These are phyloP conservation scores for Hygrophorus pudorinus DNA, from an alignment of 768 basidiomycete genomes.

Conservation along the genomic window DNA sequence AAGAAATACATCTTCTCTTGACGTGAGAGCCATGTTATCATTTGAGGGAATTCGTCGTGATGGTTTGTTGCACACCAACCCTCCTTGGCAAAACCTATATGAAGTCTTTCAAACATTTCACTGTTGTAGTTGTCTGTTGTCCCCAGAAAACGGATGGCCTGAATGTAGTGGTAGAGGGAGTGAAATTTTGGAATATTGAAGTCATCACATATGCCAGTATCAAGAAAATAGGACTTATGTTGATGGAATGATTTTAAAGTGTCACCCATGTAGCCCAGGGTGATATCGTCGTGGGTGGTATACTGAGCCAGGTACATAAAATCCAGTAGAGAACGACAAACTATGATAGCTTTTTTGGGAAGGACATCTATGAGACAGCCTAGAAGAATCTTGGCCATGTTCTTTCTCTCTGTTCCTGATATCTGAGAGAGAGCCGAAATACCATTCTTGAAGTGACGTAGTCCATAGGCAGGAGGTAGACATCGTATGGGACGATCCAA, in stretches of 20 bases:
- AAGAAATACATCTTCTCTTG: conserved; percentile 24
- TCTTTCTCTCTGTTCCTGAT: no score
- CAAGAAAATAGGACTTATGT: conserved; percentile 18
- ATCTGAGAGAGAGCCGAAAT: no score
- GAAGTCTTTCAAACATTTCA: conserved; percentile 7
- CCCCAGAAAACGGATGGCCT: conserved; percentile 6
- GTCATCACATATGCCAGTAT: conserved; percentile 13
- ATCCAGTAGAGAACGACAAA: conserved; percentile 15
- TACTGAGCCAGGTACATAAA: conserved; percentile 15
- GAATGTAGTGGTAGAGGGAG: conserved; percentile 15
- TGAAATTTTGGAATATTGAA: conserved; percentile 29
- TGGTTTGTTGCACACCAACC: conserved; percentile 16
- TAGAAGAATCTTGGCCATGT: no score
- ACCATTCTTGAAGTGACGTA: no score
- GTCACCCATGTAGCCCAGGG: conserved; percentile 11
- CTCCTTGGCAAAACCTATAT: conserved; percentile 20
- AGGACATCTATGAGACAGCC: no score
- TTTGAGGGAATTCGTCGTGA: conserved; percentile 25
- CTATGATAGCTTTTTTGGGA: no score
- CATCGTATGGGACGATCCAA: no score
- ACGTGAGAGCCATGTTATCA: conserved; percentile 27
- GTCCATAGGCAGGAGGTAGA: no score
- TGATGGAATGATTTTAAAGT: conserved; percentile 16
- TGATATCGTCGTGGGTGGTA: conserved; percentile 6
- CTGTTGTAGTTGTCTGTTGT: conserved; percentile 11